Percentiles rank a stretch among this genome's conserved stretches.
phyloP scores from a whole-genome alignment of 495 filamentous ascomycete species.

The Tuber melanosporum region DNA sequence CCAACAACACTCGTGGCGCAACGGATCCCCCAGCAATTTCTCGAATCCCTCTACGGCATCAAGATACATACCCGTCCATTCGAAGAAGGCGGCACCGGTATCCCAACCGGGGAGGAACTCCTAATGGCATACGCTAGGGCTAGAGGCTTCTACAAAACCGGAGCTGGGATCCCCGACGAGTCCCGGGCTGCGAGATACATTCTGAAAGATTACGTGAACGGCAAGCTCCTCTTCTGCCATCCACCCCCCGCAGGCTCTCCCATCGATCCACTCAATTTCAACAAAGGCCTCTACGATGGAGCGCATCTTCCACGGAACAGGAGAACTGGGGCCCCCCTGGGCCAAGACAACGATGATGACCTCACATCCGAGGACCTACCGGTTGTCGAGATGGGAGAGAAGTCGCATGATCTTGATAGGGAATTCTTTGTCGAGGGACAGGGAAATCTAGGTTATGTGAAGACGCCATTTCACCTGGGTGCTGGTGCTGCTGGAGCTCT shows the following conservation, averaged over 20 bases:
- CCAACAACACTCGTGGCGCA: conserved; percentile 80
- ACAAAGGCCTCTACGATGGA: conserved; percentile 76
- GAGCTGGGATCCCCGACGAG: conserved; percentile 85
- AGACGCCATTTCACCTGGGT: conserved; percentile 75
- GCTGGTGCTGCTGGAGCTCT: conserved; percentile 70
- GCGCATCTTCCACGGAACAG: conserved; percentile 69
- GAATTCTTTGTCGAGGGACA: conserved; percentile 71
- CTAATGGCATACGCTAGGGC: conserved; percentile 80
- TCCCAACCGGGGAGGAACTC: conserved; percentile 80
- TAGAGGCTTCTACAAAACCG: conserved; percentile 79
- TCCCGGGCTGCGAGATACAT: conserved; percentile 83
- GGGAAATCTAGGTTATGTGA: conserved; percentile 58
- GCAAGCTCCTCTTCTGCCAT: conserved; percentile 85
- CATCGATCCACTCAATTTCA: conserved; percentile 70
- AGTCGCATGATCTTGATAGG: conserved; percentile 71
- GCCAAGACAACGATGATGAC: conserved; percentile 47
- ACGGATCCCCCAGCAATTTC: conserved; percentile 80
- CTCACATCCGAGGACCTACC: conserved; percentile 42
- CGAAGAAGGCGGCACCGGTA: conserved; percentile 90
- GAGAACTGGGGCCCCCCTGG: conserved; percentile 47
- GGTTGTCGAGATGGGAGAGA: conserved; percentile 51
- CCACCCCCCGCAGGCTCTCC: conserved; percentile 67
- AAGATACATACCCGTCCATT: conserved; percentile 71
- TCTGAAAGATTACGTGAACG: conserved; percentile 95
- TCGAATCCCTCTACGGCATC: conserved; percentile 90